Evolutionary conservation across 805 yeast species (phyloP), one percentile per base, ranked within the genome.

Genomic region (Zygosaccharomyces pseudorouxii): DNA sequence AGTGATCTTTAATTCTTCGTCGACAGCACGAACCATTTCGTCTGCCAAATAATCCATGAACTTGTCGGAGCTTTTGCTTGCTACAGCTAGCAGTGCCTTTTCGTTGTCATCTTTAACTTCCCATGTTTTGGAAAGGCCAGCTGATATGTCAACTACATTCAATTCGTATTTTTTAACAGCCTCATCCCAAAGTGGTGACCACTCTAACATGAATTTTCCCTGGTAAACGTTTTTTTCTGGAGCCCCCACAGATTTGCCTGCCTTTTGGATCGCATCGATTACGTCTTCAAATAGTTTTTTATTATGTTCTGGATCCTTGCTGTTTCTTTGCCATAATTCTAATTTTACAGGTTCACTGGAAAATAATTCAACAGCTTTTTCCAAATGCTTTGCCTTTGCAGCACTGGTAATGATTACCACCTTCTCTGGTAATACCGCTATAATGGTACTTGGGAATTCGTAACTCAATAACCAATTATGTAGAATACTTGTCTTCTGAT

Each of bases 401-500:
- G 81, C 84, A 27, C 92, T 82, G 0, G 97, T 90, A 49, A 90
- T 74, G 47, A 92, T 71, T 3, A 80, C 67, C 33, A 81, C 71
- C 55, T 79, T 80, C 33, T 77, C 78, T 47, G 76, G 74, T 3
- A 86, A 77, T 49, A 90, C 70, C 44, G 76, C 80, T 46, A 92
- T 69, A 27, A 82, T 81, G 1, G 97, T 89, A 44, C 93, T 93
- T n/a, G 96, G 95, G 63, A 92, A 92, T 65, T 93, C 98, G 65
- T 90, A 92, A 3, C 97, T 96, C 42, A 92, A 71, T 46, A 92
- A 71, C 98, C 98, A 92, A 45, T 82, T 85, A 65, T 90, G 97
- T 41, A 90, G 69, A 39, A 86, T 83, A 0, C 95, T 82, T 10
- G 95, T 84, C 68, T 88, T 88, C 63, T 86, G 89, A 68, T 88